These are phyloP conservation scores for Ramaria sp. DNA, from an alignment of 768 basidiomycete species.

Conservation along the genomic window DNA sequence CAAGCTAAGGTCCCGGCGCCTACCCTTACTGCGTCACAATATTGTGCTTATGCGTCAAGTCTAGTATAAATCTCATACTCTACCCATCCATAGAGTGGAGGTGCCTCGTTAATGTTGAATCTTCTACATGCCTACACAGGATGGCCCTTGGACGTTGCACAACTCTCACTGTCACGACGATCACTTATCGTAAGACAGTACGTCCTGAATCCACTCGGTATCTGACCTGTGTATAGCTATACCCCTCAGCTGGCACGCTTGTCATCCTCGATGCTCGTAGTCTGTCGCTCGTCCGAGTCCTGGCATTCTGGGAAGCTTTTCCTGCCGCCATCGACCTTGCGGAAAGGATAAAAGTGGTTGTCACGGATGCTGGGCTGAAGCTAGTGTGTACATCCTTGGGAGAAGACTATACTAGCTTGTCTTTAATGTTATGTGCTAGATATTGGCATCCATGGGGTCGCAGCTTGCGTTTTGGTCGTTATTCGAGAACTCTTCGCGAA, in stretches of 20 bases:
- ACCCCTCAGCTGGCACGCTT: constrained; percentile 60
- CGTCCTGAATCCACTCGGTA: constrained; percentile 6
- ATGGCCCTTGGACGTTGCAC: constrained; percentile 46
- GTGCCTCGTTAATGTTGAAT: constrained; percentile 29
- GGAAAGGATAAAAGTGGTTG: constrained; percentile 45
- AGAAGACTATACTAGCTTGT: neutral
- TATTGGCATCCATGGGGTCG: constrained; percentile 59
- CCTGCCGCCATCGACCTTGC: constrained; percentile 39
- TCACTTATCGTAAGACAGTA: constrained; percentile 46
- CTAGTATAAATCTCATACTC: neutral
- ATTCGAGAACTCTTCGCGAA: constrained; percentile 43
- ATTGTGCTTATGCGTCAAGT: neutral
- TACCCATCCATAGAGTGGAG: neutral
- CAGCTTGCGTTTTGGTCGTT: constrained; percentile 74
- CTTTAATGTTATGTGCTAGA: constrained; percentile 29
- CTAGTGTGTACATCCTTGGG: constrained; percentile 42
- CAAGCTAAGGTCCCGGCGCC: too few species aligned
- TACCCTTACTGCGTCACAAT: neutral
- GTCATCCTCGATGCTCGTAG: constrained; percentile 62
- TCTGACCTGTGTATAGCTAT: constrained; percentile 36
- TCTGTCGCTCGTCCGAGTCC: constrained; percentile 53
- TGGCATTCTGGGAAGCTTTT: constrained; percentile 76
- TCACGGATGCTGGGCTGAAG: constrained; percentile 72
- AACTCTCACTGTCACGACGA: constrained; percentile 44
- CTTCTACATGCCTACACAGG: constrained; percentile 36